Percentiles rank a stretch among this genome's conserved stretches.
Evolutionary conservation across 1,284 basidiomycete genomes (phyloP).

Genomic region (Heterobasidion annosum): DNA sequence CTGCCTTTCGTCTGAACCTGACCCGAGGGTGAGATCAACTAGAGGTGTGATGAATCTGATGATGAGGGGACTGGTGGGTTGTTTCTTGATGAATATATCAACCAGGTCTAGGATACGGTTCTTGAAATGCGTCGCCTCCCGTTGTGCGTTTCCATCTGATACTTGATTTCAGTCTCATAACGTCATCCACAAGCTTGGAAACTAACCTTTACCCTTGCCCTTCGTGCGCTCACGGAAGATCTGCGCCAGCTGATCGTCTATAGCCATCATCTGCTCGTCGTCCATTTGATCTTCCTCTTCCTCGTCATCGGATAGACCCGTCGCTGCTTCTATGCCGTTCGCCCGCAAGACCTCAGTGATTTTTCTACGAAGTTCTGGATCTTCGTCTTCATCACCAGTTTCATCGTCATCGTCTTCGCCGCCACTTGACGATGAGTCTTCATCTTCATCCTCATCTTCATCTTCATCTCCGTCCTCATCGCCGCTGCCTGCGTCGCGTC

Average conservation of each 20-base stretch:
- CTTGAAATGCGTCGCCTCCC: slow-evolving; percentile 90
- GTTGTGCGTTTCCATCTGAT: slow-evolving; percentile 54
- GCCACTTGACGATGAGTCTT: slow-evolving; percentile 22
- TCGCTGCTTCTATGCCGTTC: slow-evolving; percentile 56
- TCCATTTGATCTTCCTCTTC: slow-evolving; percentile 76
- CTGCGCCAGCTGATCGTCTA: slow-evolving; percentile 88
- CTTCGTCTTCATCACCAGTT: slow-evolving; percentile 37
- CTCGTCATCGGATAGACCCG: slow-evolving; percentile 34
- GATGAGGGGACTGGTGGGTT: slow-evolving; percentile 59
- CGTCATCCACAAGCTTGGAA: neutral
- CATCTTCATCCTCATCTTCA: slow-evolving; percentile 24
- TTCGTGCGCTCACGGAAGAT: slow-evolving; percentile 75
- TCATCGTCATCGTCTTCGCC: slow-evolving; percentile 40
- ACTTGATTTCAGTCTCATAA: neutral
- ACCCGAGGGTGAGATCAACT: slow-evolving; percentile 53
- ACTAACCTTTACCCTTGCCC: slow-evolving; percentile 55
- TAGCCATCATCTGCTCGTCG: slow-evolving; percentile 96
- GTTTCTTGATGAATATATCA: slow-evolving; percentile 75
- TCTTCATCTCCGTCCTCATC: slow-evolving; percentile 26
- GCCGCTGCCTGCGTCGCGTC: slow-evolving; percentile 29
- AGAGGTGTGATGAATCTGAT: slow-evolving; percentile 70
- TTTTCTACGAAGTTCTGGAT: slow-evolving; percentile 66
- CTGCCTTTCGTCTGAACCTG: slow-evolving; percentile 65
- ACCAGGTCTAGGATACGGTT: slow-evolving; percentile 90
- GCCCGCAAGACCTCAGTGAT: slow-evolving; percentile 75